Evolutionary conservation across 768 basidiomycete species (phyloP).

Genomic region (Tephrocybe sp.): DNA sequence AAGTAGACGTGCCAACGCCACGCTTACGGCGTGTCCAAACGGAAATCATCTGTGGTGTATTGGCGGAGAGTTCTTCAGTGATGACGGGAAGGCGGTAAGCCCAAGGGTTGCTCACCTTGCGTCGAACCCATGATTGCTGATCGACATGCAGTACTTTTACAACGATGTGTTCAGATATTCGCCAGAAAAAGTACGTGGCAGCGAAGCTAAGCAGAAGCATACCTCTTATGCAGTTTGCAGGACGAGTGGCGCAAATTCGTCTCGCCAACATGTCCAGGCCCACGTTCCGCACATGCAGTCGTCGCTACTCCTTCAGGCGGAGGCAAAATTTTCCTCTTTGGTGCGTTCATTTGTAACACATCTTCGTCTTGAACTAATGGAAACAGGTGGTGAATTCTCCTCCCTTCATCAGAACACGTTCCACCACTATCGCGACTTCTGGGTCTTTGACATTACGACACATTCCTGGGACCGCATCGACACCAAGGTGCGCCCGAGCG

Average conservation of each 20-base stretch:
- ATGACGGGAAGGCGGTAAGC: slow-evolving; percentile 79
- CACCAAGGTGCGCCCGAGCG: slow-evolving; percentile 76
- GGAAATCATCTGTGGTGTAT: slow-evolving; percentile 84
- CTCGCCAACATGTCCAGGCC: slow-evolving; percentile 83
- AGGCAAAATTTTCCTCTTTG: slow-evolving; percentile 84
- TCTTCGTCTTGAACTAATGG: background rate
- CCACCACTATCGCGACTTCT: slow-evolving; percentile 88
- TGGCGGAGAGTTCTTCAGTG: slow-evolving; percentile 86
- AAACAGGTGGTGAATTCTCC: slow-evolving; percentile 80
- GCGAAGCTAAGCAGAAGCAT: background rate
- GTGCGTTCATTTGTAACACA: slow-evolving; percentile 30
- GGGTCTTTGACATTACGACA: slow-evolving; percentile 79
- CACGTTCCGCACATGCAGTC: slow-evolving; percentile 84
- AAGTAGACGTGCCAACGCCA: slow-evolving; percentile 80
- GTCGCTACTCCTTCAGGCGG: slow-evolving; percentile 75
- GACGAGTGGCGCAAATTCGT: slow-evolving; percentile 91
- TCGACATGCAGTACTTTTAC: slow-evolving; percentile 68
- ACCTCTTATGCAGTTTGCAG: slow-evolving; percentile 26
- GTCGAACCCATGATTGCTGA: slow-evolving; percentile 1
- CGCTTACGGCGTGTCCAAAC: slow-evolving; percentile 75
- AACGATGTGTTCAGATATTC: slow-evolving; percentile 86
- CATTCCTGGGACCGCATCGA: slow-evolving; percentile 90
- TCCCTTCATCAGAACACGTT: slow-evolving; percentile 81
- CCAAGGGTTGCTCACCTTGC: slow-evolving; percentile 1
- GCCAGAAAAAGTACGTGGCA: slow-evolving; percentile 63